Evolutionary conservation across 2,329 filamentous ascomycete genomes (phyloP).

Genomic region (Herpotrichia juniperi): DNA sequence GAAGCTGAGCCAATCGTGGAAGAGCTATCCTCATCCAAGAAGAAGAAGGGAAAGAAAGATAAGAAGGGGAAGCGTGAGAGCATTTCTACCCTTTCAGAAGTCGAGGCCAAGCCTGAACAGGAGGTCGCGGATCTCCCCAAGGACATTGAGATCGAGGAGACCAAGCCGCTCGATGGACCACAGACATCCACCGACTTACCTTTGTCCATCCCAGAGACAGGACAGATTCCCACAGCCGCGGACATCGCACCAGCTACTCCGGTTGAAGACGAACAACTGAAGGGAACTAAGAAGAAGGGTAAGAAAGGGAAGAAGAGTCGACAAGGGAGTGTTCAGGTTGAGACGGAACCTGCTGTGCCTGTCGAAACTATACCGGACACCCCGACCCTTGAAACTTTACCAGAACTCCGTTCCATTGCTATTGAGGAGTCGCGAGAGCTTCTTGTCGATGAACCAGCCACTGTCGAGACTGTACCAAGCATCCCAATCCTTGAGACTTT

Average conservation of each 20-base stretch:
- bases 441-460: no score
- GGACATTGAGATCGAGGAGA: neutral
- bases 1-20: constrained; percentile 3
- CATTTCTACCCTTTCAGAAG: constrained; percentile 10
- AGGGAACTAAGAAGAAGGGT: constrained; percentile 22
- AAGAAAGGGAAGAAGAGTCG: constrained; percentile 24
- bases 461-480: neutral
- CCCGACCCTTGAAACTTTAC: neutral
- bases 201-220: neutral
- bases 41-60: constrained; percentile 30
- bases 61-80: constrained; percentile 30
- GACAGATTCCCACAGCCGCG: neutral
- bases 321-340: constrained; percentile 23
- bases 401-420: neutral
- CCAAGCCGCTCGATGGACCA: neutral
- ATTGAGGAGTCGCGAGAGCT: neutral
- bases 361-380: constrained; percentile 6
- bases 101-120: constrained; percentile 4
- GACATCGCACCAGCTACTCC: neutral
- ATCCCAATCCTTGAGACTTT: neutral
- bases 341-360: constrained; percentile 11
- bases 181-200: neutral
- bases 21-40: constrained; percentile 19
- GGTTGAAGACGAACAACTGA: constrained; percentile 5
- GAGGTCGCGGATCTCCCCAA: neutral